These are phyloP conservation scores for Phytopythium cucurbitacearum DNA, from an alignment of 352 stramenopile genomes.

Conservation along the genomic window DNA sequence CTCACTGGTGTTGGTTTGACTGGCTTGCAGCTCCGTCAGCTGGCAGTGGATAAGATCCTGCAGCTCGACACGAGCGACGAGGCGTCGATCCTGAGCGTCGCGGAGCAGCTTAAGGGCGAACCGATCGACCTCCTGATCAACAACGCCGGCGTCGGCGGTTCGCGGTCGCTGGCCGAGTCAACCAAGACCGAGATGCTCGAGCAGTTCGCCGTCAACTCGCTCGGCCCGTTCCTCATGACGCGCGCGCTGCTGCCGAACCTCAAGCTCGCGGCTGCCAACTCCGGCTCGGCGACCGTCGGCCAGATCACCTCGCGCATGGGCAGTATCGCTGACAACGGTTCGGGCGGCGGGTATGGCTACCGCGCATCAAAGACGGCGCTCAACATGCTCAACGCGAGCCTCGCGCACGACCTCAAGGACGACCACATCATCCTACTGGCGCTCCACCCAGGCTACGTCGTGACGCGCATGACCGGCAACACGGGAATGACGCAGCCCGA, in stretches of 20 bases:
- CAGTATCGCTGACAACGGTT: conserved; percentile 34
- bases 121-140: conserved; percentile 60
- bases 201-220: conserved; percentile 62
- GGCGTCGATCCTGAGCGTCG: conserved; percentile 30
- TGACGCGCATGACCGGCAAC: conserved; percentile 43
- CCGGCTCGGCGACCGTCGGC: conserved; percentile 27
- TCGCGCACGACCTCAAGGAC: conserved; percentile 41
- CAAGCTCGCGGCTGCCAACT: conserved; percentile 23
- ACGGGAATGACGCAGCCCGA: conserved; percentile 23
- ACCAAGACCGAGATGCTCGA: conserved; percentile 46
- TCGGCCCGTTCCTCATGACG: conserved; percentile 62
- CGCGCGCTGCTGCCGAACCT: conserved; percentile 42
- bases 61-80: conserved; percentile 25
- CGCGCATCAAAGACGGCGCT: conserved; percentile 64
- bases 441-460: conserved; percentile 52
- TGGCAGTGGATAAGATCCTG: conserved; percentile 21
- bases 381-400: conserved; percentile 60
- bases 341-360: conserved; percentile 49
- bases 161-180: conserved; percentile 23
- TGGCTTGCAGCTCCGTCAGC: conserved; percentile 17
- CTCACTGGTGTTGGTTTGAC: neutral
- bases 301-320: conserved; percentile 48
- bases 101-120: conserved; percentile 31
- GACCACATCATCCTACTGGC: conserved; percentile 39
- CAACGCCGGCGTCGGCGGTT: conserved; percentile 47